These are phyloP conservation scores for Acrodontium crateriforme DNA, from an alignment of 2,329 filamentous ascomycete species.

Conservation along the genomic window DNA sequence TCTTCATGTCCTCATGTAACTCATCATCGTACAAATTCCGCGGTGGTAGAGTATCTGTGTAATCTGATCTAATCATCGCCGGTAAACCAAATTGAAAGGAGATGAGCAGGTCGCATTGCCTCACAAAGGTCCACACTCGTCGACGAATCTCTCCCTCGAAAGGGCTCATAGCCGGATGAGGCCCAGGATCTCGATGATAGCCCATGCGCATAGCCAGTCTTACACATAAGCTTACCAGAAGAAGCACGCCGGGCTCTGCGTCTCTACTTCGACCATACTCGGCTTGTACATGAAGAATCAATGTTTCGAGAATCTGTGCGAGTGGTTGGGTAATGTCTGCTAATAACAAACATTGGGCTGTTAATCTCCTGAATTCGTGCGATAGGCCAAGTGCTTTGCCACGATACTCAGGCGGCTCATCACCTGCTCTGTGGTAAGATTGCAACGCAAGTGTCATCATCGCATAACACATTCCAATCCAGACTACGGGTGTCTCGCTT, in stretches of 20 bases:
- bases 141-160: conserved; percentile 61
- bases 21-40: conserved; percentile 74
- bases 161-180: conserved; percentile 56
- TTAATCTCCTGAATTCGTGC: conserved; percentile 49
- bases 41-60: conserved; percentile 62
- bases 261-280: conserved; percentile 63
- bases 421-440: conserved; percentile 65
- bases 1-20: conserved; percentile 53
- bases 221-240: conserved; percentile 46
- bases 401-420: conserved; percentile 66
- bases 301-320: conserved; percentile 63
- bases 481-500: conserved; percentile 58
- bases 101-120: conserved; percentile 62
- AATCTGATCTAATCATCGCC: conserved; percentile 56
- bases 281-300: conserved; percentile 61
- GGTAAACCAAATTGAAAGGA: conserved; percentile 54
- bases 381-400: conserved; percentile 43
- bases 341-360: conserved; percentile 63
- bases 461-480: conserved; percentile 63
- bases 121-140: conserved; percentile 53
- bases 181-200: conserved; percentile 64
- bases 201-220: conserved; percentile 58
- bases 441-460: conserved; percentile 66
- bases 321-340: conserved; percentile 66
- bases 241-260: conserved; percentile 53